These are phyloP conservation scores for Chenopodium formosanum DNA, from an alignment of 148 eudicot genomes.

Conservation along the genomic window DNA sequence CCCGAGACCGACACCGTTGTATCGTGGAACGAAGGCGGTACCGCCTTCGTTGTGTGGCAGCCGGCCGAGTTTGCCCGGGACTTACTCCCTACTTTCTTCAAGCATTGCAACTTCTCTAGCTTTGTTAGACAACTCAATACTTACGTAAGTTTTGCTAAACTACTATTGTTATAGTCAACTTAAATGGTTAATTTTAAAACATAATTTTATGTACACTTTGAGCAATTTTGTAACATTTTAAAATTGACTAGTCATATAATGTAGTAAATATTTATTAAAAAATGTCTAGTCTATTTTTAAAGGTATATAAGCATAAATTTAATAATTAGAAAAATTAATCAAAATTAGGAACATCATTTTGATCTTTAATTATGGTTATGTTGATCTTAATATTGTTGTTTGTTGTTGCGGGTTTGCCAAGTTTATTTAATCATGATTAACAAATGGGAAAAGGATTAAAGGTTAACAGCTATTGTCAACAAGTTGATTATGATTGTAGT, in stretches of 20 bases:
- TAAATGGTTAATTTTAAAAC: background rate
- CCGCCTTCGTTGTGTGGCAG: conserved; percentile 90
- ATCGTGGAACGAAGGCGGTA: conserved; percentile 80
- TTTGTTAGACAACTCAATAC: conserved; percentile 95
- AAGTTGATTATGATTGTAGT: conserved; percentile 22
- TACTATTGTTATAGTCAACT: background rate
- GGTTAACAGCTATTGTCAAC: conserved; percentile 26
- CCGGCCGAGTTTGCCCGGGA: conserved; percentile 92
- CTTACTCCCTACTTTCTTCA: conserved; percentile 83
- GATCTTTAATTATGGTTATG: background rate
- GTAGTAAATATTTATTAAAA: no score
- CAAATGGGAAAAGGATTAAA: conserved; percentile 22
- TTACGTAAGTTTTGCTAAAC: conserved; percentile 48
- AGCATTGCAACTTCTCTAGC: conserved; percentile 98
- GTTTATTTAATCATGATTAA: conserved; percentile 19
- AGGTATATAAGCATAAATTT: background rate
- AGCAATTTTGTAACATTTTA: no score
- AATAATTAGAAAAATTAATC: background rate
- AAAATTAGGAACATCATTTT: background rate
- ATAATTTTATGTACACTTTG: no score
- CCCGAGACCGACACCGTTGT: conserved; percentile 57
- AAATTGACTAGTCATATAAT: no score
- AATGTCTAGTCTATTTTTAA: background rate
- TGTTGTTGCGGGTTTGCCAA: conserved; percentile 19
- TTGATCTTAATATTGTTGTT: background rate